Evolutionary conservation across 805 yeast genomes (phyloP), one percentile per base, ranked within the genome.

Genomic region (Metschnikowia baotianmanensis): DNA sequence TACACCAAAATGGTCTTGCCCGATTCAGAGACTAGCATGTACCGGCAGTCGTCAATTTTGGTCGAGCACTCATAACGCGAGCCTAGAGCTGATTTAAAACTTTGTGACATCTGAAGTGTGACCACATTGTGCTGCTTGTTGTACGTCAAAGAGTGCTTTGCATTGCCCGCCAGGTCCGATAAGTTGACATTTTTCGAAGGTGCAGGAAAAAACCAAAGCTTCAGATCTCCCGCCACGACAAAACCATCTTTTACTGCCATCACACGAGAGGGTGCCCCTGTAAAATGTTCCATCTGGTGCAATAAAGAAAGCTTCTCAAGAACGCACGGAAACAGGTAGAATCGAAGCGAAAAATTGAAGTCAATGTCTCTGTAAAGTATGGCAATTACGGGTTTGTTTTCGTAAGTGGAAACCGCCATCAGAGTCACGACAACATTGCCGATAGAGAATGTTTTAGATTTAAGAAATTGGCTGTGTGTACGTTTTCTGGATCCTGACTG

Each of bases 281-380:
- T 55, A 40, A 66, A 65, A 11, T 27, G 42, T 13, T 56, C 57
- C 45, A 57, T 56, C 32, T 65, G 67, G 21, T 46, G 43, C 15
- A 31, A 10, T 17, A 61, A 24, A 1, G 36, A 23, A 11, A 58
- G 38, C 0, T 19, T 35, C 5, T 38, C 31, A 4, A 31, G 32
- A 1, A 17, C 28, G 17, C 32, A 15, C 21, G 48, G 48, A 3
- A 63, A 23, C n/a, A 40, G 26, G 46, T 61, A 67, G 47, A 47
- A 57, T 23, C 71, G 53, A 30, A 67, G 42, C 9, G 68, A 61
- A 35, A 56, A 58, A 38, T 53, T 50, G 47, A 58, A 63, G 34
- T 62, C 63, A 34, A 59, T 61, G 39, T 65, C 70, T 17, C 71
- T 52, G 43, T 61, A 64, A 5, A 66, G 40, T 1, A 64, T 42